These are phyloP conservation scores for Powellomyces hirtus DNA, from an alignment of 192 early-diverging fungal species.

Conservation along the genomic window DNA sequence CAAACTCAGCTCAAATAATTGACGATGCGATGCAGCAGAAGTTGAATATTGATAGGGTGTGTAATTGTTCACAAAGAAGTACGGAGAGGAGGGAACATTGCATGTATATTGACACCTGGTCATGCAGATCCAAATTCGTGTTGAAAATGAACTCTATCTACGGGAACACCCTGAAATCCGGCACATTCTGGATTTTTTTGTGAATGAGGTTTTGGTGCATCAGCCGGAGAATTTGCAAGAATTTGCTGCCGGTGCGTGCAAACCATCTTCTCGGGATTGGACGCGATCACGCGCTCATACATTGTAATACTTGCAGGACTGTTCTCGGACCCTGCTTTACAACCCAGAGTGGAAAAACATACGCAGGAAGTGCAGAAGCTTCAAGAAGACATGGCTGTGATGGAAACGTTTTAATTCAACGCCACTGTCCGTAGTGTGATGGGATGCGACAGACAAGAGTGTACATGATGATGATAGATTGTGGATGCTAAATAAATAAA, in stretches of 20 bases:
- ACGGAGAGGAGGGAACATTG: no score
- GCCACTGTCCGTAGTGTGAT: no score
- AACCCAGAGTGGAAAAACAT: conserved; percentile 28
- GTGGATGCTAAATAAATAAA: background rate
- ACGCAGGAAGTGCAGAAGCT: background rate
- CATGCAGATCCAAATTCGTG: conserved; percentile 34
- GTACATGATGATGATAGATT: no score
- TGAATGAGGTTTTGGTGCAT: conserved; percentile 34
- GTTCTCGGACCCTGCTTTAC: conserved; percentile 28
- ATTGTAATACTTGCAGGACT: conserved; percentile 4
- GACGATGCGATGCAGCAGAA: conserved; percentile 24
- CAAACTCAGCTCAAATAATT: conserved; percentile 15
- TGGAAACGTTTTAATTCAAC: background rate
- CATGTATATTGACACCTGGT: background rate
- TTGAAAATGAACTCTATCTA: conserved; percentile 52
- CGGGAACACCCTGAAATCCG: conserved; percentile 51
- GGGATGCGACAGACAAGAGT: no score
- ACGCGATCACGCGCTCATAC: no score
- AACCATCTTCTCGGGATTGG: background rate
- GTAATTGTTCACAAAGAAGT: no score
- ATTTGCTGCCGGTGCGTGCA: conserved; percentile 30
- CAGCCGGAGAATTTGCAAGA: conserved; percentile 41
- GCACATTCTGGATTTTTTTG: conserved; percentile 41
- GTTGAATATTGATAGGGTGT: conserved; percentile 21
- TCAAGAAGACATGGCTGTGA: background rate